Conservation (phyloP, 352 stramenopile species). For the Globisporangium middletonii region DNA sequence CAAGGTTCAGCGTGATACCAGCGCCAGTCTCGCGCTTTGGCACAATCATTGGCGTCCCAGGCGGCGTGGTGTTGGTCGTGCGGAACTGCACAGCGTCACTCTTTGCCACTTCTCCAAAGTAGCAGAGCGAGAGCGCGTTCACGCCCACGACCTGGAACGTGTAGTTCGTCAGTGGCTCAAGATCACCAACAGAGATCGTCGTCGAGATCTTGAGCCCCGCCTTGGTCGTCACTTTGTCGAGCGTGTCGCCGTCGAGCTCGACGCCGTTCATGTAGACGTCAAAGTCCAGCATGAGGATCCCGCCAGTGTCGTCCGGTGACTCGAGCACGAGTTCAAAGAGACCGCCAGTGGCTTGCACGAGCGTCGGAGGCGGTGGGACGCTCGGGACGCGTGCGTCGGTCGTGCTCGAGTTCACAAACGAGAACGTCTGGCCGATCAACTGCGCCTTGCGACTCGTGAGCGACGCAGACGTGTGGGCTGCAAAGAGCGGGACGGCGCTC, state of each 20-base stretch:
- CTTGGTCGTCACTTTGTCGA: not conserved
- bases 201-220: slow-evolving; percentile 18
- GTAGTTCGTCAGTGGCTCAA: slow-evolving; percentile 26
- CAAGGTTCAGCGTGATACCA: slow-evolving; percentile 36
- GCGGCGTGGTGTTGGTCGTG: slow-evolving; percentile 22
- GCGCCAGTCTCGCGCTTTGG: slow-evolving; percentile 29
- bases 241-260: slow-evolving; percentile 8
- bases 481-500: slow-evolving; percentile 23
- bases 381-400: slow-evolving; percentile 20
- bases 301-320: slow-evolving; percentile 41
- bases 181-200: slow-evolving; percentile 21
- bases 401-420: slow-evolving; percentile 35
- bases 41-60: slow-evolving; percentile 21
- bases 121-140: slow-evolving; percentile 42
- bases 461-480: slow-evolving; percentile 15
- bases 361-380: slow-evolving; percentile 19
- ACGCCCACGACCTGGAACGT: slow-evolving; percentile 24
- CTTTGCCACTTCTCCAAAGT: slow-evolving; percentile 22
- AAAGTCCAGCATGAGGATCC: slow-evolving; percentile 39
- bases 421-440: slow-evolving; percentile 22
- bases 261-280: slow-evolving; percentile 29
- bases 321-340: slow-evolving; percentile 24
- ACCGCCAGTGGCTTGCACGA: slow-evolving; percentile 37
- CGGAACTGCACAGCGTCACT: slow-evolving; percentile 17
- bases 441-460: slow-evolving; percentile 19